Base-by-base conservation (phyloP, 371 early-diverging fungal genomes). In the Mucor sp. region DNA sequence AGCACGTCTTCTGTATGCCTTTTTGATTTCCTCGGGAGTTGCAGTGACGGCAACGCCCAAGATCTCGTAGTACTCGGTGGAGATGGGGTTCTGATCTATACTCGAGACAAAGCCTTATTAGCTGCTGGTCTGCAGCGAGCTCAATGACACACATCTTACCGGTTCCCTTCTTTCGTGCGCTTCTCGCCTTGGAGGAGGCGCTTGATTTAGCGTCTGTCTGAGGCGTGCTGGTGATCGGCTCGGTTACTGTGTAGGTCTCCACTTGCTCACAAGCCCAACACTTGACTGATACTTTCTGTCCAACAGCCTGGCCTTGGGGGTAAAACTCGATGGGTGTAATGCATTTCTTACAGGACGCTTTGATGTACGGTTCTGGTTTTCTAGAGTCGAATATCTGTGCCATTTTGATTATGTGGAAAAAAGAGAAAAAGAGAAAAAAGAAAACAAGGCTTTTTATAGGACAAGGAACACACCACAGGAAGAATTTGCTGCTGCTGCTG, bases 1-100 rank as follows among this genome's bases (percentile, higher is more conserved):
- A 8, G 97, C 97, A 69, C 91, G 81, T 62, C 89, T 85, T 68
- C 96, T 94, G 83, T 97, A 99, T 32, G 93, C 93, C 76, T 97
- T 97, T 74, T 97, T 97, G 65, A 99, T 97, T 62, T 95, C 94
- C 17, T 87, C 86, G 32, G 90, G 86, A 6, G 95, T 91, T 27
- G 99, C 99, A 15, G 85, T 80, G 6, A 89, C 77, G 9, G 84
- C 56, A n/a, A 99, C 92, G 19, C 91, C 95, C 15, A 99, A 87
- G 43, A 95, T 72, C 64, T 97, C 96, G 74, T 99, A 97, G 74
- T 92, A 80, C 72, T 94, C 90, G 35, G 83, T 84, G 17, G 91
- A 89, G 3, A 85, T 60, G 11, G 92, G 92, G 23, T 83, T 86
- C 28, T 88, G 87, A 71, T 90, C 92, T 87, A n/a, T n/a, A 67